A percentile compares a stretch with the other conserved stretches of the same genome.
phyloP scores from a whole-genome alignment of 768 basidiomycete species.

The Pisolithus microcarpus region DNA sequence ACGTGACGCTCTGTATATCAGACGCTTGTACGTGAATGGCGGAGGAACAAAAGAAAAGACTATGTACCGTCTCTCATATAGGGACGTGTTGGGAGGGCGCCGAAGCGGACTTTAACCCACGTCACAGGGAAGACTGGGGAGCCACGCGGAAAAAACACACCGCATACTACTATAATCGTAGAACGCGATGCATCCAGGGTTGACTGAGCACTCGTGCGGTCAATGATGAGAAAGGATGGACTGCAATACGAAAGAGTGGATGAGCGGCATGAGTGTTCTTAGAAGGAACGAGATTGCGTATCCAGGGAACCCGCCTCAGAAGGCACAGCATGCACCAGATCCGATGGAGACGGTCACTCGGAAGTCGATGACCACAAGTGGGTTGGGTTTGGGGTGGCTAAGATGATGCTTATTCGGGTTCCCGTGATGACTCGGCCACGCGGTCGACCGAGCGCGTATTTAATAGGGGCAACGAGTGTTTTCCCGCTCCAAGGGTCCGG shows the following conservation, averaged over 20 bases:
- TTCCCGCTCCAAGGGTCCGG: background rate
- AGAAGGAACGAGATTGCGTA: conserved; percentile 2
- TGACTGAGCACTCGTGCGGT: background rate
- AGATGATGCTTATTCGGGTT: background rate
- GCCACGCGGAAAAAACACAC: background rate
- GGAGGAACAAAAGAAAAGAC: conserved; percentile 7
- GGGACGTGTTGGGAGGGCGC: background rate
- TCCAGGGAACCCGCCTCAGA: conserved; percentile 23
- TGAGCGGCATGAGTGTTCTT: background rate
- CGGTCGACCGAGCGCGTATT: background rate
- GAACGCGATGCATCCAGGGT: too few species aligned
- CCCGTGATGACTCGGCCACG: background rate
- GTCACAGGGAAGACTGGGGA: background rate
- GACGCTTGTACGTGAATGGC: conserved; percentile 7
- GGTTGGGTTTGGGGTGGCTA: background rate
- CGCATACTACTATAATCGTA: background rate
- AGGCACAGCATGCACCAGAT: conserved; percentile 11
- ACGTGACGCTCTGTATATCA: conserved; percentile 5
- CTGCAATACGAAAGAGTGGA: background rate
- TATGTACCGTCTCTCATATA: conserved; percentile 3
- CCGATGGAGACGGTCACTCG: conserved; percentile 9
- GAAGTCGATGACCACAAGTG: background rate
- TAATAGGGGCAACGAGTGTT: background rate
- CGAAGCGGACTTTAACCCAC: background rate
- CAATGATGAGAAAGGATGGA: background rate